phyloP scores from a whole-genome alignment of 306 rosid genomes.

The Castanea mollissima region DNA sequence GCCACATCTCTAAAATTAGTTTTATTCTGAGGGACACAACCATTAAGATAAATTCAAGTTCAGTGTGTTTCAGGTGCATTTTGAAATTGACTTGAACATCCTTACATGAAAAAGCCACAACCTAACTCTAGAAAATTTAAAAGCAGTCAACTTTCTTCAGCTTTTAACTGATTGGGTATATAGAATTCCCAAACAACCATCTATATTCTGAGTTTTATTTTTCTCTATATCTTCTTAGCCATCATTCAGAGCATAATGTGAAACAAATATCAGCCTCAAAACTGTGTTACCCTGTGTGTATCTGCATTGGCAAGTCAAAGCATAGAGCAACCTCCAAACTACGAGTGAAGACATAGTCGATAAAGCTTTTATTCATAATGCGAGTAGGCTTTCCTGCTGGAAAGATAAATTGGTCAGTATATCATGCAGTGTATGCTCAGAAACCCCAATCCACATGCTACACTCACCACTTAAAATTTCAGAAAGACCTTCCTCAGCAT shows the following conservation, averaged over 20 bases:
- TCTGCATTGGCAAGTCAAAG: conserved; percentile 88
- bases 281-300: conserved; percentile 79
- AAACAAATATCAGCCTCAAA: conserved; percentile 8
- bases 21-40: not conserved
- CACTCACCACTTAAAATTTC: conserved; percentile 55
- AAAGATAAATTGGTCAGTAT: conserved; percentile 34
- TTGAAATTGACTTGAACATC: not conserved
- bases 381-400: conserved; percentile 73
- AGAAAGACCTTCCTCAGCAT: conserved; percentile 72
- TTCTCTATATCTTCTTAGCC: conserved; percentile 6
- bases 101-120: not conserved
- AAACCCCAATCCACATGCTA: conserved; percentile 18
- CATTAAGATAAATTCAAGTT: not conserved
- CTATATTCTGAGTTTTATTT: conserved; percentile 4
- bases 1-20: conserved; percentile 5
- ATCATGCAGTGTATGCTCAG: conserved; percentile 5
- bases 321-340: conserved; percentile 76
- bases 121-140: conserved; percentile 5
- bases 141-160: conserved; percentile 8
- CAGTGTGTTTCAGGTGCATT: conserved; percentile 3
- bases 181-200: not conserved
- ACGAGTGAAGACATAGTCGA: conserved; percentile 65
- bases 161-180: not conserved
- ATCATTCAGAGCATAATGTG: conserved; percentile 18
- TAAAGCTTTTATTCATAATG: conserved; percentile 59